Evolutionary conservation across 495 filamentous ascomycete genomes (phyloP).

Genomic region (Daldinia caldariorum): DNA sequence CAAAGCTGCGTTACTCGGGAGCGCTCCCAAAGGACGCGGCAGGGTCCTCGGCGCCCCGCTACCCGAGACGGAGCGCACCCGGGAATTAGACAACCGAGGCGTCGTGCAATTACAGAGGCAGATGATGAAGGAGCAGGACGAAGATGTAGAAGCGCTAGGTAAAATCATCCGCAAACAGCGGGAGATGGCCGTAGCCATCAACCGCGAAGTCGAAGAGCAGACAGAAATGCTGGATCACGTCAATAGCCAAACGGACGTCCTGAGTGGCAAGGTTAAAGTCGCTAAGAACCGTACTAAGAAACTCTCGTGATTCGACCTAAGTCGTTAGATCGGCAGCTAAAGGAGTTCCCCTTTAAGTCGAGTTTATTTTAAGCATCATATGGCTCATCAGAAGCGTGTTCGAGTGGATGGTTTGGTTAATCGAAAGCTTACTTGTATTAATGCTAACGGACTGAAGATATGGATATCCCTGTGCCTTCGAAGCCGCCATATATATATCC

Average conservation of each 20-base stretch:
- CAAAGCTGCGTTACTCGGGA: slow-evolving; percentile 50
- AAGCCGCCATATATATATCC: slow-evolving; percentile 1
- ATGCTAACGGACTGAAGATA: slow-evolving; percentile 24
- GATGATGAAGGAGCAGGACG: slow-evolving; percentile 87
- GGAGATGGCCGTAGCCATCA: slow-evolving; percentile 86
- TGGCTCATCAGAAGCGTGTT: slow-evolving; percentile 36
- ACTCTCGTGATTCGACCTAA: slow-evolving; percentile 58
- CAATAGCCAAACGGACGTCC: slow-evolving; percentile 77
- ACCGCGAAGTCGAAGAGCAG: slow-evolving; percentile 86
- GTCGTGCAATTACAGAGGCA: slow-evolving; percentile 86
- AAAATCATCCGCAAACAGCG: slow-evolving; percentile 81
- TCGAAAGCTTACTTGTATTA: slow-evolving; percentile 35
- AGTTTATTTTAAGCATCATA: slow-evolving; percentile 25
- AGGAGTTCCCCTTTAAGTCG: slow-evolving; percentile 25
- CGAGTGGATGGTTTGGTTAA: slow-evolving; percentile 42
- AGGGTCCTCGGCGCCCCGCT: slow-evolving; percentile 79
- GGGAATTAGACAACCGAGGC: slow-evolving; percentile 89
- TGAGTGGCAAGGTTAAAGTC: slow-evolving; percentile 80
- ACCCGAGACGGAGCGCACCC: slow-evolving; percentile 85
- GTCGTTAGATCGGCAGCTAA: slow-evolving; percentile 20
- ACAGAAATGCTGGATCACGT: slow-evolving; percentile 80
- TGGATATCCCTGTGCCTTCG: background rate
- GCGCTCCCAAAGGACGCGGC: slow-evolving; percentile 52
- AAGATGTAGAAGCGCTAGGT: slow-evolving; percentile 76
- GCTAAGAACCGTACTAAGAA: slow-evolving; percentile 83